These are phyloP conservation scores for Paraconiothyrium sp. DNA, from an alignment of 2,329 filamentous ascomycete species.

Conservation along the genomic window DNA sequence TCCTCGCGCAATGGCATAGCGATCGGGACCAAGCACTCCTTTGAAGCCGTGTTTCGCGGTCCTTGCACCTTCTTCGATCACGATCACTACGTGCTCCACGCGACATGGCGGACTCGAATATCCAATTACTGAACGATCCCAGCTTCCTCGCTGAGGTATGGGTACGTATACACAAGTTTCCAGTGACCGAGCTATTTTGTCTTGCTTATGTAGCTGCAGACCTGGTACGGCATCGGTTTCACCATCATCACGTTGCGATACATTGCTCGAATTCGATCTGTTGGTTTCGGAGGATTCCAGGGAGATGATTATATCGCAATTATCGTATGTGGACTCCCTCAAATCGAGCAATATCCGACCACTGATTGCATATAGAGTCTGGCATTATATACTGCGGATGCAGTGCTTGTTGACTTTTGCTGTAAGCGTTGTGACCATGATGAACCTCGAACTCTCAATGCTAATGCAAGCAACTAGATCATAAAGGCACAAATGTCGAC, in stretches of 20 bases:
- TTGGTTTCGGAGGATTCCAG: conserved; percentile 4
- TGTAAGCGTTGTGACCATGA: neutral
- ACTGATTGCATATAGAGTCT: conserved; percentile 3
- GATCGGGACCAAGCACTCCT: too few species aligned
- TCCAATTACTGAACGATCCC: neutral
- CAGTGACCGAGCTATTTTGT: neutral
- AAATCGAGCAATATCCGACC: neutral
- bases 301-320: conserved; percentile 11
- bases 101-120: conserved; percentile 3
- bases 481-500: conserved; percentile 12
- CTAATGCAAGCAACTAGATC: neutral
- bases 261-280: conserved; percentile 9
- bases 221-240: conserved; percentile 6
- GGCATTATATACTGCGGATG: conserved; percentile 7
- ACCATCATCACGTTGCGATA: conserved; percentile 5
- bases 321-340: neutral
- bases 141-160: conserved; percentile 13
- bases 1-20: too few species aligned
- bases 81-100: neutral
- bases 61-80: too few species aligned
- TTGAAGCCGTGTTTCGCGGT: too few species aligned
- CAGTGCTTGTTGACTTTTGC: conserved; percentile 4
- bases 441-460: neutral
- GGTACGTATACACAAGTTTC: neutral
- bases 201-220: neutral